Evolutionary conservation across 805 yeast species (phyloP).

Genomic region (Kluyveromyces lactis): DNA sequence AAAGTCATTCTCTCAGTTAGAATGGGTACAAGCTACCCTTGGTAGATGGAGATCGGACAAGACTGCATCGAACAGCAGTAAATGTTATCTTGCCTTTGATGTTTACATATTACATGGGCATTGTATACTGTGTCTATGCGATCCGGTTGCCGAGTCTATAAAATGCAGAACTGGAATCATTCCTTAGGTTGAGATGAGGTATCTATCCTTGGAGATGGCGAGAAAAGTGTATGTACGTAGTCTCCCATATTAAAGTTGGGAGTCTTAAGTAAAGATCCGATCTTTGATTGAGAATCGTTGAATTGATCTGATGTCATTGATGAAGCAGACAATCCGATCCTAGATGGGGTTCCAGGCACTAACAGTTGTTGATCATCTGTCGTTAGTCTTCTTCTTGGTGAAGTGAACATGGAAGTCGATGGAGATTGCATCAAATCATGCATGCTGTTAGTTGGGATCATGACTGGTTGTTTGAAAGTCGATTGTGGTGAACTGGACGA

Average conservation of each 20-base stretch:
- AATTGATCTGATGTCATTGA: background rate
- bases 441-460: conserved; percentile 8
- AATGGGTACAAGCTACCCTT: too few relatives aligned
- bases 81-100: too few relatives aligned
- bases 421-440: conserved; percentile 23
- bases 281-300: conserved; percentile 1
- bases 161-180: background rate
- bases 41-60: too few relatives aligned
- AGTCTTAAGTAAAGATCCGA: conserved; percentile 16
- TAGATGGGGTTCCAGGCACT: conserved; percentile 25
- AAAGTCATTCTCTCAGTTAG: too few relatives aligned
- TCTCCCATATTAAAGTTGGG: conserved; percentile 31
- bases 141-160: too few relatives aligned
- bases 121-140: too few relatives aligned
- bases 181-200: background rate
- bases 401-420: conserved; percentile 9
- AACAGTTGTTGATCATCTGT: conserved; percentile 8
- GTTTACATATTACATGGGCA: too few relatives aligned
- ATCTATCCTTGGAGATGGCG: conserved; percentile 28
- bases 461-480: conserved; percentile 21
- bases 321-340: conserved; percentile 6
- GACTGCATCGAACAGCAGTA: too few relatives aligned
- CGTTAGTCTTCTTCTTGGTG: conserved; percentile 7
- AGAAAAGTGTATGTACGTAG: conserved; percentile 29
- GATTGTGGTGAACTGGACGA: conserved; percentile 23